Evolutionary conservation across 257 asterid species (phyloP).

Genomic region (Verbascum thapsus): DNA sequence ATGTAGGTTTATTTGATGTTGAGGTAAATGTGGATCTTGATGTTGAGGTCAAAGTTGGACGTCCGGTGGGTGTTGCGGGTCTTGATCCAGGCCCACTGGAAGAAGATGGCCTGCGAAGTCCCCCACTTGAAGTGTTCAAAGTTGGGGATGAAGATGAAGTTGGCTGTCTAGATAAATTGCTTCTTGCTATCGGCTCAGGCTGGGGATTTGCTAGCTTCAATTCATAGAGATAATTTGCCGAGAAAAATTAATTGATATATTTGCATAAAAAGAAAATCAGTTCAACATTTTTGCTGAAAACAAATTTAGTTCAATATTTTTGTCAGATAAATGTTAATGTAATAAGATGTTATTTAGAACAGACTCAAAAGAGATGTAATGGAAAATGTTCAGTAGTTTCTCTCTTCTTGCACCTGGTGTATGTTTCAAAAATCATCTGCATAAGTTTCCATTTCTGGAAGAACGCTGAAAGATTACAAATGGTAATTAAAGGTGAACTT

Average conservation of each 20-base stretch:
- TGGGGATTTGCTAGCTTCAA: constrained; percentile 84
- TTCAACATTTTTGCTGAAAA: not conserved
- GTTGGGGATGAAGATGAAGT: constrained; percentile 59
- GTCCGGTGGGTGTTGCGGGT: constrained; percentile 89
- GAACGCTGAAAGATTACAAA: not conserved
- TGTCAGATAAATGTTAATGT: constrained; percentile 8
- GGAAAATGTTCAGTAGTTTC: constrained; percentile 17
- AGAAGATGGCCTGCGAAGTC: constrained; percentile 85
- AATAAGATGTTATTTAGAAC: constrained; percentile 2
- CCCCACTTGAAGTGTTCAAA: constrained; percentile 64
- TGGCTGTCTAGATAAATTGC: constrained; percentile 64
- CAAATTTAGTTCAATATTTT: no score
- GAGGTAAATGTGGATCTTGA: constrained; percentile 45
- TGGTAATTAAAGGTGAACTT: constrained; percentile 6
- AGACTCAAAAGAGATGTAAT: constrained; percentile 5
- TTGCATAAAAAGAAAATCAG: constrained; percentile 17
- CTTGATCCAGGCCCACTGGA: constrained; percentile 83
- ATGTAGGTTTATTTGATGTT: constrained; percentile 41
- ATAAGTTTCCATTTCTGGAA: constrained; percentile 14
- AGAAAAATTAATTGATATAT: not conserved
- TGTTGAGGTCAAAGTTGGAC: constrained; percentile 61
- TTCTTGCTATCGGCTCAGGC: constrained; percentile 62
- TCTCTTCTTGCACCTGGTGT: not conserved
- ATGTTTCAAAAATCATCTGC: constrained; percentile 10
- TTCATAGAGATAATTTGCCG: constrained; percentile 34